Percentiles rank a stretch among this genome's conserved stretches.
Conservation (phyloP, 1,284 basidiomycete genomes). For the Apiotrichum sp. region DNA sequence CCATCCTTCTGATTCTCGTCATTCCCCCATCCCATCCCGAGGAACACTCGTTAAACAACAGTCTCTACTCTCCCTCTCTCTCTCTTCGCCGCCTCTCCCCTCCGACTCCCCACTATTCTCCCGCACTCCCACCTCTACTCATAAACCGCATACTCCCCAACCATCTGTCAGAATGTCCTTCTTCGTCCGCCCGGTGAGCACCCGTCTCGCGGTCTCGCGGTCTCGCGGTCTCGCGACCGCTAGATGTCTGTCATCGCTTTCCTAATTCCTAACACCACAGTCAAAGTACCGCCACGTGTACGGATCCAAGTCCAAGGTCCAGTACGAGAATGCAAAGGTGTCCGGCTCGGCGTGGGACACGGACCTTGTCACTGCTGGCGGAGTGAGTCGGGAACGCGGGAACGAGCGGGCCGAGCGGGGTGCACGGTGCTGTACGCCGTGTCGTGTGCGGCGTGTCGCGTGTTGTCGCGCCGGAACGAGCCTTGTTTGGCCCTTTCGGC, state of each 20-base stretch:
- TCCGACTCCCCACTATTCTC: neutral
- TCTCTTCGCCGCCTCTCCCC: neutral
- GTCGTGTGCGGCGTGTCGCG: no score
- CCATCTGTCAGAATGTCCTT: slow-evolving; percentile 49
- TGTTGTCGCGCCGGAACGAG: no score
- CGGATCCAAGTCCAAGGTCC: slow-evolving; percentile 73
- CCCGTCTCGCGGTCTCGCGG: neutral
- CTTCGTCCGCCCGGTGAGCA: slow-evolving; percentile 53
- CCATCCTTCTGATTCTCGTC: no score
- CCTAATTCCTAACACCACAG: slow-evolving; percentile 17
- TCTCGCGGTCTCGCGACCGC: neutral
- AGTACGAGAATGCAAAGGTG: slow-evolving; percentile 85
- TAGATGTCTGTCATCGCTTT: neutral
- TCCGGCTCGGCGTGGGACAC: slow-evolving; percentile 93
- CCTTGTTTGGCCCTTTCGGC: no score
- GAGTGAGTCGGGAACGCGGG: slow-evolving; percentile 50
- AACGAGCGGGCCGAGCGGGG: no score
- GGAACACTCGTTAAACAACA: no score
- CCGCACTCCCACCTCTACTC: neutral
- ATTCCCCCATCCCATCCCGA: no score
- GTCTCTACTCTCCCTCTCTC: no score
- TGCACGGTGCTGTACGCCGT: no score
- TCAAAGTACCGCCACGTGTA: slow-evolving; percentile 76
- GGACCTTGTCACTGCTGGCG: slow-evolving; percentile 82
- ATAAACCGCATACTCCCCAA: neutral